phyloP scores from a whole-genome alignment of 2,329 filamentous ascomycete species.

The Fusarium nelsonii region DNA sequence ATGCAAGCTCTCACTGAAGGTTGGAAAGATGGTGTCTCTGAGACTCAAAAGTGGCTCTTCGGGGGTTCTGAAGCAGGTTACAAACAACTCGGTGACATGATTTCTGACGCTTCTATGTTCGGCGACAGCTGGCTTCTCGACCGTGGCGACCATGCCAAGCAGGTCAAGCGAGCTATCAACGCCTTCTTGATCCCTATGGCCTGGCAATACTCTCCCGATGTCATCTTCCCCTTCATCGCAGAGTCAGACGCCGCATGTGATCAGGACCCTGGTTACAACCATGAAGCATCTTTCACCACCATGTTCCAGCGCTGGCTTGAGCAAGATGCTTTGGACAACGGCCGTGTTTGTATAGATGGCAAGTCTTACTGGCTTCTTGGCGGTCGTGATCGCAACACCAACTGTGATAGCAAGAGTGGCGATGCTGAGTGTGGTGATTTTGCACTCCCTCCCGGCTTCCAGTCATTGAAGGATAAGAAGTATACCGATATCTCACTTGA shows the following conservation, averaged over 20 bases:
- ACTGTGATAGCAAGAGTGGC: slow-evolving; percentile 11
- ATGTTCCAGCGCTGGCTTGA: slow-evolving; percentile 6
- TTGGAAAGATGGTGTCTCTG: slow-evolving; percentile 26
- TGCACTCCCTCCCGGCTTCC: slow-evolving; percentile 17
- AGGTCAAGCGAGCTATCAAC: slow-evolving; percentile 24
- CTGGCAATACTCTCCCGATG: slow-evolving; percentile 29
- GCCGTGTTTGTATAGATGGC: slow-evolving; percentile 12
- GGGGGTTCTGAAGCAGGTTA: slow-evolving; percentile 18
- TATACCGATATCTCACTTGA: slow-evolving; percentile 21
- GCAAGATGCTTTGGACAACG: not conserved
- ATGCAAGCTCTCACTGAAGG: slow-evolving; percentile 25
- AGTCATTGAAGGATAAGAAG: slow-evolving; percentile 10
- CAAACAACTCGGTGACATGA: slow-evolving; percentile 21
- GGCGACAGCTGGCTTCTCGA: slow-evolving; percentile 26
- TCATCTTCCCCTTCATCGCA: slow-evolving; percentile 23
- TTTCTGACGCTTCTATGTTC: slow-evolving; percentile 29
- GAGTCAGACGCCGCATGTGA: slow-evolving; percentile 25
- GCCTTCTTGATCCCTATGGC: slow-evolving; percentile 27
- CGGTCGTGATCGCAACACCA: not conserved
- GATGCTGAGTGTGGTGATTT: slow-evolving; percentile 17
- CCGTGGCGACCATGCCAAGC: slow-evolving; percentile 19
- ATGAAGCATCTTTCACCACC: slow-evolving; percentile 6
- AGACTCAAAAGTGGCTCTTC: slow-evolving; percentile 26
- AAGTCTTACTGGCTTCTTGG: slow-evolving; percentile 25
- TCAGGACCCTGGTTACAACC: slow-evolving; percentile 23